Evolutionary conservation across 1,284 basidiomycete species (phyloP).

Genomic region (Lignosus rhinocerotis): DNA sequence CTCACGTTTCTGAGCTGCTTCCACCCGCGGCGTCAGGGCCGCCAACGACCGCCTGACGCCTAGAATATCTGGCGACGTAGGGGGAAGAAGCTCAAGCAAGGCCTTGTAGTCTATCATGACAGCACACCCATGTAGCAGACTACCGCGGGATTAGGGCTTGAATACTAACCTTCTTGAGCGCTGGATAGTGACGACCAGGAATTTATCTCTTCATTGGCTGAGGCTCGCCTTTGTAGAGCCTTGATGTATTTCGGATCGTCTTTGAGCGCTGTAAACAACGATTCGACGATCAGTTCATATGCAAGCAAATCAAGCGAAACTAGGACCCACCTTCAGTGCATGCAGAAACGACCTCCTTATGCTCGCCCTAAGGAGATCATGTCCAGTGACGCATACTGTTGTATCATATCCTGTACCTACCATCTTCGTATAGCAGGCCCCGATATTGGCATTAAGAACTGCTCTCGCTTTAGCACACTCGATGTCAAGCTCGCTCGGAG

Average conservation of each 20-base stretch:
- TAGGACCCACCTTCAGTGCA: constrained; percentile 64
- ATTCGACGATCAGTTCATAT: constrained; percentile 5
- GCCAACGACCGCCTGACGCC: constrained; percentile 53
- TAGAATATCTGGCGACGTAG: constrained; percentile 51
- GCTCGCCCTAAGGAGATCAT: constrained; percentile 55
- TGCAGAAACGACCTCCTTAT: constrained; percentile 73
- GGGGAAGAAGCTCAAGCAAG: constrained; percentile 63
- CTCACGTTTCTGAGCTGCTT: constrained; percentile 82
- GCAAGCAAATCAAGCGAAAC: constrained; percentile 1
- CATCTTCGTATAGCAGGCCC: constrained; percentile 76
- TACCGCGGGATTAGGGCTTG: background rate
- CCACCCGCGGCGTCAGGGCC: constrained; percentile 64
- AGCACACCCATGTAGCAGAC: constrained; percentile 1
- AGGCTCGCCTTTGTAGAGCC: constrained; percentile 84
- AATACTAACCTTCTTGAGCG: constrained; percentile 76
- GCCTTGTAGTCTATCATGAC: constrained; percentile 68
- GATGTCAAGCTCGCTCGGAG: constrained; percentile 38
- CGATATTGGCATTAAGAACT: constrained; percentile 77
- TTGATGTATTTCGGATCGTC: constrained; percentile 88
- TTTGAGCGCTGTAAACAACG: constrained; percentile 61
- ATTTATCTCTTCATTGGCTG: constrained; percentile 78
- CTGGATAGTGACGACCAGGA: constrained; percentile 83
- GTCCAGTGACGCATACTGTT: background rate
- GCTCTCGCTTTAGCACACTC: constrained; percentile 61
- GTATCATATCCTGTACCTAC: constrained; percentile 40